Conservation (phyloP, 805 yeast genomes). For the Candida xiaguanensis region DNA sequence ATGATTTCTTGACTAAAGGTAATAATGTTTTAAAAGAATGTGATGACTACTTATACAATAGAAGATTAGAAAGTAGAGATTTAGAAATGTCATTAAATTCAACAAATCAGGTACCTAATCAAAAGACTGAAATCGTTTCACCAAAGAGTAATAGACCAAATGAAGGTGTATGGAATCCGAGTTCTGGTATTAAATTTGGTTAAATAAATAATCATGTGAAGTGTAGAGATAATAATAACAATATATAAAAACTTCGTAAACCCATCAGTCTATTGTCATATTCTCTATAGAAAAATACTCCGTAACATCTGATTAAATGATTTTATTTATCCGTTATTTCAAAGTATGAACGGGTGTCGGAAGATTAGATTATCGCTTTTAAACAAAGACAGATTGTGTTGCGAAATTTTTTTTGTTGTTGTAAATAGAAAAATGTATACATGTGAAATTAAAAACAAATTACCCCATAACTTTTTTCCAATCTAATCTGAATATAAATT, state of each 20-base stretch:
- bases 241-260: no score
- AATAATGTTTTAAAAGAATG: constrained; percentile 44
- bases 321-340: not conserved
- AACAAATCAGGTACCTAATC: not conserved
- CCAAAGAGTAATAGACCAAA: constrained; percentile 8
- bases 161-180: constrained; percentile 14
- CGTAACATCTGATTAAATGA: no score
- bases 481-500: not conserved
- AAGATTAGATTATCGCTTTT: no score
- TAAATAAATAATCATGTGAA: no score
- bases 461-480: not conserved
- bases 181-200: constrained; percentile 15
- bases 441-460: not conserved
- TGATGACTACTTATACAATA: constrained; percentile 45
- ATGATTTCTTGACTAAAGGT: constrained; percentile 50
- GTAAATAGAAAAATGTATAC: not conserved
- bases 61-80: constrained; percentile 52
- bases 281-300: no score
- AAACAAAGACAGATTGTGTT: no score
- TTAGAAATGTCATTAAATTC: constrained; percentile 29
- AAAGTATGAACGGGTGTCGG: not conserved
- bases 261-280: no score
- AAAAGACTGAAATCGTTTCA: not conserved
- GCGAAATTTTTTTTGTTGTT: no score
- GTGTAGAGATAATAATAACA: not conserved